Percentiles rank a stretch among this genome's conserved stretches.
phyloP scores from a whole-genome alignment of 768 basidiomycete genomes.

The Lactarius hengduanensis region DNA sequence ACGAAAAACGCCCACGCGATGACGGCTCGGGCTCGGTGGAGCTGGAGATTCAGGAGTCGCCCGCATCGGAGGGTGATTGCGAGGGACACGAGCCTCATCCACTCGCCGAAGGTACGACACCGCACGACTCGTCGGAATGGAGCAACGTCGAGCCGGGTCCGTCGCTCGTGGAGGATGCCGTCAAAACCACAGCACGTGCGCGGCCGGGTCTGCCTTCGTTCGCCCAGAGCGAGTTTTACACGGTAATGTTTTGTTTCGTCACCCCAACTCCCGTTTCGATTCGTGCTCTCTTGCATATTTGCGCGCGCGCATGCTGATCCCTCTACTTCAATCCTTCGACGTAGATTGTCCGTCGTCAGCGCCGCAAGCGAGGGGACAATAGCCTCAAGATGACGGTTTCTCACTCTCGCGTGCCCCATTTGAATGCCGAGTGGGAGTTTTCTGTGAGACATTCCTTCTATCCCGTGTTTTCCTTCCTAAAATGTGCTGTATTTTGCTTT shows the following conservation, averaged over 20 bases:
- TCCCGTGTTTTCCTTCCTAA: neutral
- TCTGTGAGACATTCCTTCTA: slow-evolving; percentile 2
- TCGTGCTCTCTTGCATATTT: neutral
- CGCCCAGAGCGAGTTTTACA: slow-evolving; percentile 26
- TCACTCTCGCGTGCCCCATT: slow-evolving; percentile 21
- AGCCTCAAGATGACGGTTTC: slow-evolving; percentile 25
- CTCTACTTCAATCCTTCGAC: neutral
- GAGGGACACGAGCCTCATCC: neutral
- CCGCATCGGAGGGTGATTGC: neutral
- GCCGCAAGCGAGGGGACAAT: slow-evolving; percentile 17
- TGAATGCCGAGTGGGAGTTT: slow-evolving; percentile 27
- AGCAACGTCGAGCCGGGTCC: neutral
- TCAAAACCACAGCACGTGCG: neutral
- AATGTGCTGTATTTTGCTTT: neutral
- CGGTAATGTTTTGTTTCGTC: slow-evolving; percentile 2
- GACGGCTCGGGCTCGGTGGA: neutral
- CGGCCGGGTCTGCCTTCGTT: slow-evolving; percentile 15
- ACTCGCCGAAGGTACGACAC: neutral
- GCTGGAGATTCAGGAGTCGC: neutral
- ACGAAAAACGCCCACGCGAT: neutral
- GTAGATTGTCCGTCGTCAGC: slow-evolving; percentile 29
- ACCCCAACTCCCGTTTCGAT: neutral
- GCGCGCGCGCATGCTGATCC: slow-evolving; percentile 3
- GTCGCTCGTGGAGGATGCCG: neutral
- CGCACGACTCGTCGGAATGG: neutral